Evolutionary conservation across 345 rosid species (phyloP).

Genomic region (Gossypium longicalyx): DNA sequence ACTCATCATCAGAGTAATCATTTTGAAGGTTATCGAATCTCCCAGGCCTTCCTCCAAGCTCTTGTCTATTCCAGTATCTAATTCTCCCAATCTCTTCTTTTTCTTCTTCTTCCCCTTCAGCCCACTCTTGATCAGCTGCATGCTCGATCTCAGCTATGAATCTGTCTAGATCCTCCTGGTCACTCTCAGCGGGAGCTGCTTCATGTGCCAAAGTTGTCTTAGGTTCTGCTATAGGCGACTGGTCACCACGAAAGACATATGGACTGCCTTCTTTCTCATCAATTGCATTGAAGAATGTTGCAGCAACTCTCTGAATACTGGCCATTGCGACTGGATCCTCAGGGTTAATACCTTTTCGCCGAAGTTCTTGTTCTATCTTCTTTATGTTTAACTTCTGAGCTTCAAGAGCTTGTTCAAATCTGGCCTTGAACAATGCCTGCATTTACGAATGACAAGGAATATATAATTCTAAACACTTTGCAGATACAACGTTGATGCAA

Average conservation of each 20-base stretch:
- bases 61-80: constrained; percentile 80
- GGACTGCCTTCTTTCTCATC: constrained; percentile 94
- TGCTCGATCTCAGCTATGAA: constrained; percentile 93
- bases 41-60: constrained; percentile 60
- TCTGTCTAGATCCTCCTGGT: constrained; percentile 87
- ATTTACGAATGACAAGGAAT: constrained; percentile 15
- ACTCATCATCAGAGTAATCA: constrained; percentile 35
- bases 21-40: constrained; percentile 33
- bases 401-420: constrained; percentile 99
- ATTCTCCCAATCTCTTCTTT: constrained; percentile 64
- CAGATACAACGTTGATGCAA: background rate
- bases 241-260: constrained; percentile 70
- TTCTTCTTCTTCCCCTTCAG: constrained; percentile 90
- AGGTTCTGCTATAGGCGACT: constrained; percentile 26
- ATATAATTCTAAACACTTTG: constrained; percentile 7
- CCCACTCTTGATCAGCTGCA: constrained; percentile 96
- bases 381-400: constrained; percentile 96
- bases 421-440: constrained; percentile 95
- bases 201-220: constrained; percentile 27
- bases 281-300: constrained; percentile 93
- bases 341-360: constrained; percentile 82
- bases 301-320: constrained; percentile 92
- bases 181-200: constrained; percentile 68
- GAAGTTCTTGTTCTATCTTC: constrained; percentile 85
- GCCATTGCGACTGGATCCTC: constrained; percentile 99